A percentile compares a stretch with the other conserved stretches of the same genome.
Evolutionary conservation across 2,329 filamentous ascomycete species (phyloP).

Genomic region (Penicillium sp.): DNA sequence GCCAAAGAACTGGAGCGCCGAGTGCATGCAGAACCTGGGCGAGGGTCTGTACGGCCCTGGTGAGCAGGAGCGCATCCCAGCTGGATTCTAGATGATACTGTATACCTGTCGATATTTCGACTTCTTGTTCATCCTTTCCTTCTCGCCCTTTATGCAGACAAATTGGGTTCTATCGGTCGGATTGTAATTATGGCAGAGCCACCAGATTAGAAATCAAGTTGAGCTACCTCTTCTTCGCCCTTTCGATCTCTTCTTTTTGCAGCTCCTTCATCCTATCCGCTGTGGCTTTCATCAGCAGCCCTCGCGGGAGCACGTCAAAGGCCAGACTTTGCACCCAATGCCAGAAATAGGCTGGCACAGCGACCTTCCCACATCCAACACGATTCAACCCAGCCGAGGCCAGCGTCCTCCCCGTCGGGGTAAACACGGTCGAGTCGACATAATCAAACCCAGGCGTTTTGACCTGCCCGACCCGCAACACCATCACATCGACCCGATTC

Average conservation of each 20-base stretch:
- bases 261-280: slow-evolving; percentile 11
- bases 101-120: slow-evolving; percentile 6
- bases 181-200: slow-evolving; percentile 6
- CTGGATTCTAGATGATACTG: slow-evolving; percentile 36
- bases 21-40: slow-evolving; percentile 59
- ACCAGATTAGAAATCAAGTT: slow-evolving; percentile 1
- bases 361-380: slow-evolving; percentile 34
- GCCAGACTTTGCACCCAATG: slow-evolving; percentile 31
- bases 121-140: neutral
- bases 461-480: slow-evolving; percentile 36
- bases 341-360: slow-evolving; percentile 33
- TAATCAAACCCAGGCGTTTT: slow-evolving; percentile 29
- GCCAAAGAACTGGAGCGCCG: slow-evolving; percentile 70
- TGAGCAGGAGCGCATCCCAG: slow-evolving; percentile 35
- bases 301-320: slow-evolving; percentile 18
- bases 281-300: slow-evolving; percentile 15
- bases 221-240: slow-evolving; percentile 12
- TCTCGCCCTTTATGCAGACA: slow-evolving; percentile 5
- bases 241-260: slow-evolving; percentile 9
- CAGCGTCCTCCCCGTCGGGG: slow-evolving; percentile 29
- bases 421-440: slow-evolving; percentile 23
- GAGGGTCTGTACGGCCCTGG: slow-evolving; percentile 50
- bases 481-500: slow-evolving; percentile 40
- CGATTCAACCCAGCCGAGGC: slow-evolving; percentile 34
- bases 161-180: slow-evolving; percentile 7